Evolutionary conservation across 495 filamentous ascomycete species (phyloP), one percentile per base, ranked within the genome.

Genomic region (Neurospora discreta): DNA sequence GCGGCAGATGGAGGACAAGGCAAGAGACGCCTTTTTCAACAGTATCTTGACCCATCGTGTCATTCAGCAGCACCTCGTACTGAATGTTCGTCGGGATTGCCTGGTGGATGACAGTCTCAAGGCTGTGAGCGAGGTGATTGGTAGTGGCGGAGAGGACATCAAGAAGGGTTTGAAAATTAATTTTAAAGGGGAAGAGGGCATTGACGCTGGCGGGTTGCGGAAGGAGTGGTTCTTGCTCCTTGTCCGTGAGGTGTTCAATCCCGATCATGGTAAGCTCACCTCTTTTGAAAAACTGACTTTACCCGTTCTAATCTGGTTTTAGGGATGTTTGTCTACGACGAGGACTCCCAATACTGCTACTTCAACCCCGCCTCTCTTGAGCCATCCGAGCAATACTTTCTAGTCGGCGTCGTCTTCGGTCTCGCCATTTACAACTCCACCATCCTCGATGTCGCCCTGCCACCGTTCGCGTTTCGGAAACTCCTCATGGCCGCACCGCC

Each of bases 161-260:
- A 98, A 98, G 80, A 98, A 98, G 79, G 93, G 91, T 8, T 81
- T 98, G 65, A 89, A 91, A 39, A 94, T 98, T 67, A 90, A 92
- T 71, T 98, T 98, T 75, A 78, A 88, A 30, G 93, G 93, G 58
- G 95, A 97, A 79, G 94, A 97, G 79, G 94, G 94, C 2, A 88
- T 98, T 65, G 94, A 98, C 82, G 95, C 92, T 10, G 94, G 94
- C 38, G 94, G 94, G 5, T 85, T 97, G 39, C 88, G 93, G 68
- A 98, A 98, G 78, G 94, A 98, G 80, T 98, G 95, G 95, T 98
- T 98, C 77, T 83, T 97, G 42, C 85, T 97, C 69, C 88, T 98
- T 20, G 92, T 97, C 20, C 86, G 95, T 72, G 94, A 98, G 76
- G 88, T 98, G 36, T 97, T 97, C 80, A 93, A 97, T 77, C 93